These are phyloP conservation scores for Aspergillus sp. DNA, from an alignment of 2,329 filamentous ascomycete genomes.

Conservation along the genomic window DNA sequence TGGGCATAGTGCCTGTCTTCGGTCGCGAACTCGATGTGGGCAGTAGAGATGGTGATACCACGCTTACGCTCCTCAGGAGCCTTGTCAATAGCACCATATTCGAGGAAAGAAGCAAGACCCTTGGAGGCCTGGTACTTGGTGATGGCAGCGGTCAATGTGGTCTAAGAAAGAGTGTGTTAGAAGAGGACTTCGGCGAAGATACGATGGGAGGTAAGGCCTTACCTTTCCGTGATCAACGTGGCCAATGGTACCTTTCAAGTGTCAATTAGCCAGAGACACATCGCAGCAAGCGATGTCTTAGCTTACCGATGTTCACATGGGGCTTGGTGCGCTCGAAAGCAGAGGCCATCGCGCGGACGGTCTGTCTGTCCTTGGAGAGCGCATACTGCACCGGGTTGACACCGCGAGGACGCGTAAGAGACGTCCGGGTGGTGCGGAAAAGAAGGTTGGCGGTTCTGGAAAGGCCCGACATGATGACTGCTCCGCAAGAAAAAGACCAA, in stretches of 20 bases:
- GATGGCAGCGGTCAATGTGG: constrained; percentile 96
- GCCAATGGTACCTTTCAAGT: constrained; percentile 79
- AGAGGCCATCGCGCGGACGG: constrained; percentile 57
- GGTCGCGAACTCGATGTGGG: constrained; percentile 98
- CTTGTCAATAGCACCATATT: constrained; percentile 98
- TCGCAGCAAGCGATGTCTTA: background rate
- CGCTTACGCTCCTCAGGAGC: constrained; percentile 98
- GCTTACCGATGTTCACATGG: constrained; percentile 92
- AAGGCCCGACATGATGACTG: constrained; percentile 72
- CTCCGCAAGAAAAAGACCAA: constrained; percentile 31
- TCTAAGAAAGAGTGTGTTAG: constrained; percentile 56
- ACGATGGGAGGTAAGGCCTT: constrained; percentile 23
- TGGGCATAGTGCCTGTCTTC: constrained; percentile 95
- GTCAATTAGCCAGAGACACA: background rate
- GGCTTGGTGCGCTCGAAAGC: constrained; percentile 88
- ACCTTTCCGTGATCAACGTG: constrained; percentile 99
- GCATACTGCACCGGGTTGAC: constrained; percentile 72
- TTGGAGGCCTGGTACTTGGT: constrained; percentile 97
- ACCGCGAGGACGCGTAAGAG: constrained; percentile 66
- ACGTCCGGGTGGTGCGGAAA: constrained; percentile 75
- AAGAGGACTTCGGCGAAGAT: constrained; percentile 9
- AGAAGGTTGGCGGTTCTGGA: constrained; percentile 76
- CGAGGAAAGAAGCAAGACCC: constrained; percentile 89
- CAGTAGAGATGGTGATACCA: constrained; percentile 98
- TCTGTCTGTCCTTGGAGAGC: constrained; percentile 46